Percentiles rank a stretch among this genome's conserved stretches.
These are phyloP conservation scores for Gymnopilus junonius DNA, from an alignment of 768 basidiomycete species.

Conservation along the genomic window DNA sequence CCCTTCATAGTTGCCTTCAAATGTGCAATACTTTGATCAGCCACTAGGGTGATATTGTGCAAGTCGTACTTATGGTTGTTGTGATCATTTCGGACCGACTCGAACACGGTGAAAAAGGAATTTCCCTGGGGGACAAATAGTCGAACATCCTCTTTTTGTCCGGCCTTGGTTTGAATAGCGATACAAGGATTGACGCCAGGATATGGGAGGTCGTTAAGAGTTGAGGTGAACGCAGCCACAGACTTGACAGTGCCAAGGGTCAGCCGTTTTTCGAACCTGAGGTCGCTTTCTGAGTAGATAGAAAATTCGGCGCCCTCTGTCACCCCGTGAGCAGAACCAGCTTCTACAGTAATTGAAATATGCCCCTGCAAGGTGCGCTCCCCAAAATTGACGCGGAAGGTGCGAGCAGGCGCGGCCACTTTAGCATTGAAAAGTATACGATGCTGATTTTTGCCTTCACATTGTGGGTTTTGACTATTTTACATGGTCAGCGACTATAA, in stretches of 20 bases:
- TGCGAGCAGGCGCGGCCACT: background rate
- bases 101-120: background rate
- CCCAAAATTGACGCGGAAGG: background rate
- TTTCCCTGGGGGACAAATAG: constrained; percentile 11
- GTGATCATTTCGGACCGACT: background rate
- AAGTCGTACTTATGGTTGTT: background rate
- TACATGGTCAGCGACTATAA: background rate
- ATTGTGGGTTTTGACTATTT: constrained; percentile 13
- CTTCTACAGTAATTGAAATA: background rate
- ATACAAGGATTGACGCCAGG: background rate
- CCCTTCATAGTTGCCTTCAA: constrained; percentile 9
- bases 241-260: background rate
- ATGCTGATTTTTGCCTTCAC: constrained; percentile 5
- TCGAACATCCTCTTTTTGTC: constrained; percentile 7
- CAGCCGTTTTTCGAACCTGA: background rate
- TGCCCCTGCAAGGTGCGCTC: no score
- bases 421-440: constrained; percentile 14
- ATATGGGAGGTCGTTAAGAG: background rate
- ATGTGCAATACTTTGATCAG: constrained; percentile 6
- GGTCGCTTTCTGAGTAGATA: background rate
- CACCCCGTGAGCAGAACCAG: constrained; percentile 16
- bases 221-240: background rate
- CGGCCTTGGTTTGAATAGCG: constrained; percentile 17
- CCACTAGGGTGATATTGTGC: constrained; percentile 11
- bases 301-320: constrained; percentile 11